Evolutionary conservation across 1,139 yeast species (phyloP).

Genomic region (Yamadazyma atmosphaerica): DNA sequence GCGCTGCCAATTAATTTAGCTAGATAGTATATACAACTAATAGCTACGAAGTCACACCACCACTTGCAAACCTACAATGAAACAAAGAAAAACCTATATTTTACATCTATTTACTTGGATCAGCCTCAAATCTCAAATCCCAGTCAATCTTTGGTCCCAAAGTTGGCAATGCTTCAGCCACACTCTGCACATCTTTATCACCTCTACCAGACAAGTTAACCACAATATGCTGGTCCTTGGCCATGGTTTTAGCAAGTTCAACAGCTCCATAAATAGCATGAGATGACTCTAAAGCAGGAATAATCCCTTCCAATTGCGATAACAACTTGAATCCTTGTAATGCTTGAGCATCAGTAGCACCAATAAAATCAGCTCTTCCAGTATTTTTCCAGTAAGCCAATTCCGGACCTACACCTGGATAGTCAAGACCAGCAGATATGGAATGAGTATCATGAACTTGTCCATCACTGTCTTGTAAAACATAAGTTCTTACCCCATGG

Average conservation of each 20-base stretch:
- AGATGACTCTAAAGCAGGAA: slow-evolving; percentile 96
- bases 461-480: slow-evolving; percentile 87
- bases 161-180: slow-evolving; percentile 88
- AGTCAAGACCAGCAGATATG: slow-evolving; percentile 96
- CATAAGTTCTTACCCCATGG: slow-evolving; percentile 96
- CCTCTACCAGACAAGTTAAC: slow-evolving; percentile 97
- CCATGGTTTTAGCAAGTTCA: slow-evolving; percentile 82
- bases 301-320: slow-evolving; percentile 94
- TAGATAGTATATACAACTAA: no score
- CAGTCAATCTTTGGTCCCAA: slow-evolving; percentile 91
- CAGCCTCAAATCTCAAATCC: slow-evolving; percentile 87
- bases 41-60: no score
- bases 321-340: slow-evolving; percentile 83
- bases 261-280: slow-evolving; percentile 94
- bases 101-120: slow-evolving; percentile 34
- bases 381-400: slow-evolving; percentile 91
- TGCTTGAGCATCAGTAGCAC: slow-evolving; percentile 92
- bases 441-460: slow-evolving; percentile 98
- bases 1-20: no score
- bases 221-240: slow-evolving; percentile 75
- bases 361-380: slow-evolving; percentile 87
- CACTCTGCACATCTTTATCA: slow-evolving; percentile 97
- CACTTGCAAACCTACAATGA: no score
- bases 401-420: slow-evolving; percentile 99
- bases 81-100: neutral